These are phyloP conservation scores for Sicyos edulis DNA, from an alignment of 306 rosid species.

Conservation along the genomic window DNA sequence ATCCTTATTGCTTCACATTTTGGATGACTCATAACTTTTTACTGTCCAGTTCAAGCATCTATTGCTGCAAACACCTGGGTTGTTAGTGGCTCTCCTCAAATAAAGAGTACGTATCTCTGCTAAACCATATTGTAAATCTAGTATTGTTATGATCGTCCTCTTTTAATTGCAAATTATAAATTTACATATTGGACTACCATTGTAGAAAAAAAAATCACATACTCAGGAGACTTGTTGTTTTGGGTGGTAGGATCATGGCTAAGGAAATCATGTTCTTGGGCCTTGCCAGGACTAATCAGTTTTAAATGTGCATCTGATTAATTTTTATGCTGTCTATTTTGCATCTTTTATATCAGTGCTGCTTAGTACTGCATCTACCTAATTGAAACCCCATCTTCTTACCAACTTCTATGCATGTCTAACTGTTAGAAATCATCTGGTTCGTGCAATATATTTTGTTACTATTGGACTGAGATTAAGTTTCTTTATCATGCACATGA, in stretches of 20 bases:
- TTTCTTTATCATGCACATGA: background rate
- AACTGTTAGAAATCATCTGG: background rate
- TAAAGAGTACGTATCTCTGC: constrained; percentile 57
- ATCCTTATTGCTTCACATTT: background rate
- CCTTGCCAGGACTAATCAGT: background rate
- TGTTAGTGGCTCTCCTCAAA: constrained; percentile 94
- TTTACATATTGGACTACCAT: background rate
- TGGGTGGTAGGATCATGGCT: background rate
- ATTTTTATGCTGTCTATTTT: too few relatives aligned
- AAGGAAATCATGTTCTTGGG: background rate
- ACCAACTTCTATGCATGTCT: background rate
- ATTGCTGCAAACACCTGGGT: constrained; percentile 99
- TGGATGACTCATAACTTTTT: background rate
- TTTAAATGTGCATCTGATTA: background rate
- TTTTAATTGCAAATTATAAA: background rate
- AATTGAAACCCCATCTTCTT: background rate
- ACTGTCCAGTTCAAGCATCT: constrained; percentile 72
- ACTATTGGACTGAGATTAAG: background rate
- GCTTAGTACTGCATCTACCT: background rate
- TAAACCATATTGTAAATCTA: background rate
- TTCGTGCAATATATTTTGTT: background rate
- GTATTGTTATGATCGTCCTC: background rate
- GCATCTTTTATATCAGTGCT: too few relatives aligned
- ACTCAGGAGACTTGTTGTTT: too few relatives aligned
- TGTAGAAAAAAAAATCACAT: too few relatives aligned